Conservation (phyloP, 129 eudicot species). For the Chrysanthemum lavandulifolium region DNA sequence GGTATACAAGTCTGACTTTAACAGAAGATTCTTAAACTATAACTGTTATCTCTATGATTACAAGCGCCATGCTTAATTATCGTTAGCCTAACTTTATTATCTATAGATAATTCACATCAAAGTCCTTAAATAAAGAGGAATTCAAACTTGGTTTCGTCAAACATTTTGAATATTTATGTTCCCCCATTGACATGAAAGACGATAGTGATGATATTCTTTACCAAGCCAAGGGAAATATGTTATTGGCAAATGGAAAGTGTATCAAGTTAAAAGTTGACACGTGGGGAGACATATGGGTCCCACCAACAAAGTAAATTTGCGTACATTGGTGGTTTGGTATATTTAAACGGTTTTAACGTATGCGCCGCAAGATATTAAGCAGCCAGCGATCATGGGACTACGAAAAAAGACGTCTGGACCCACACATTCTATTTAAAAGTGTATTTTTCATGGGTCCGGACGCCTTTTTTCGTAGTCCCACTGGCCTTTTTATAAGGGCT, state of each 20-base stretch:
- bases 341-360: too few species aligned
- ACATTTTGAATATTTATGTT: constrained; percentile 21
- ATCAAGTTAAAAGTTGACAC: constrained; percentile 16
- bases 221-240: not conserved
- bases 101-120: constrained; percentile 9
- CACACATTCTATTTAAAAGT: too few species aligned
- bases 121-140: not conserved
- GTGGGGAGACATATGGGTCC: constrained; percentile 27
- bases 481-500: too few species aligned
- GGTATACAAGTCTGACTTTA: not conserved
- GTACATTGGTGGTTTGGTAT: constrained; percentile 16
- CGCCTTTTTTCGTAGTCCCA: too few species aligned
- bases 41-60: not conserved
- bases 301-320: constrained; percentile 19
- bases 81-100: not conserved
- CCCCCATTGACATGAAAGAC: constrained; percentile 1
- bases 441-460: too few species aligned
- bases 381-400: too few species aligned
- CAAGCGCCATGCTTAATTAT: not conserved
- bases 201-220: constrained; percentile 13
- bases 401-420: too few species aligned
- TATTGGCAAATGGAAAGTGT: not conserved
- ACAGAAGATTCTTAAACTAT: not conserved
- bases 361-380: too few species aligned
- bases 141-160: constrained; percentile 17